Conservation (phyloP, 2,329 filamentous ascomycete species). For the Coniochaeta sp. region DNA sequence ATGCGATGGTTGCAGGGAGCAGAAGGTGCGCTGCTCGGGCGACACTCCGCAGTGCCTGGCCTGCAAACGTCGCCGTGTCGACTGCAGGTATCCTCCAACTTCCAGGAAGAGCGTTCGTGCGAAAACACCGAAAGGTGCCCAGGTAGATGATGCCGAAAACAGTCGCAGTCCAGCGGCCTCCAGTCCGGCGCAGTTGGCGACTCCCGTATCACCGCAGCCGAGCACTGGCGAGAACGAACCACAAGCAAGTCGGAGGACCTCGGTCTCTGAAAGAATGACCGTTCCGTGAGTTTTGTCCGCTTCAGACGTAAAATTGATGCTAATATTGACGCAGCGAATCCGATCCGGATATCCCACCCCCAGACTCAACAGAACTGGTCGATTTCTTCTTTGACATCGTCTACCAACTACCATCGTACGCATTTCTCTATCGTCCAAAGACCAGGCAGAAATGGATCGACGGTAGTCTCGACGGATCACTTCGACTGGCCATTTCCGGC, state of each 20-base stretch:
- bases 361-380: constrained; percentile 12
- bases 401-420: constrained; percentile 24
- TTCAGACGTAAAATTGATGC: background rate
- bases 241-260: background rate
- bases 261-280: background rate
- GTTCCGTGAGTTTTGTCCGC: background rate
- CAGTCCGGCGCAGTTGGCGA: background rate
- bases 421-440: constrained; percentile 26
- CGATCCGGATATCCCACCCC: background rate
- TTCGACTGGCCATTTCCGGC: constrained; percentile 24
- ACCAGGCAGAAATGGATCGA: constrained; percentile 20
- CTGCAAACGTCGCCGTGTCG: constrained; percentile 1
- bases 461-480: constrained; percentile 20
- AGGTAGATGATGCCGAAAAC: background rate
- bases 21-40: constrained; percentile 17
- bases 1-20: constrained; percentile 19
- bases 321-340: constrained; percentile 4
- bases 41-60: constrained; percentile 3
- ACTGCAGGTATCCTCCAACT: background rate
- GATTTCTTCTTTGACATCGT: constrained; percentile 21
- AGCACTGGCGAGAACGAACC: background rate
- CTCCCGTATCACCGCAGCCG: background rate
- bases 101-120: background rate
- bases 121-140: background rate
- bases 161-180: background rate